Evolutionary conservation across 75 land plant species (phyloP).

Genomic region (Cunninghamia lanceolata): DNA sequence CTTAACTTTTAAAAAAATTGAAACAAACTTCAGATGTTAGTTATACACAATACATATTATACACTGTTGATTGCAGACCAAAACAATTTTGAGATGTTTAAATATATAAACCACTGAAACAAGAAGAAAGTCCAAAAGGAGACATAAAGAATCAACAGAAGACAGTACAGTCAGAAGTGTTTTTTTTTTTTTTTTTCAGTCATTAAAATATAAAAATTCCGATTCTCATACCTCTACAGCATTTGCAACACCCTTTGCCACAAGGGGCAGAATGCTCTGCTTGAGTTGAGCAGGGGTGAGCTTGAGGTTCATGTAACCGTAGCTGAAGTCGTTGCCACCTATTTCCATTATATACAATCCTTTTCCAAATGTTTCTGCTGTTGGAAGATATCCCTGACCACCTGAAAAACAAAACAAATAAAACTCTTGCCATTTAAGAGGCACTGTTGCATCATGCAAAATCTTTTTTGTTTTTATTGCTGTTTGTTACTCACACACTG

Average conservation of each 20-base stretch:
- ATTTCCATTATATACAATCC: slow-evolving; percentile 24
- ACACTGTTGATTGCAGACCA: too few relatives aligned
- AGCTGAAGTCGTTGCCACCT: slow-evolving; percentile 29
- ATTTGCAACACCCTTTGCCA: slow-evolving; percentile 7
- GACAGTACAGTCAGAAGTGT: too few relatives aligned
- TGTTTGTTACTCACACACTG: not conserved
- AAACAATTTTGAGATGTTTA: too few relatives aligned
- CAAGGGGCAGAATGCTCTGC: not conserved
- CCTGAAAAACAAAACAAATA: not conserved
- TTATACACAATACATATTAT: too few relatives aligned
- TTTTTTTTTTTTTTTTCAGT: too few relatives aligned
- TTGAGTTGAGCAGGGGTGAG: slow-evolving; percentile 16
- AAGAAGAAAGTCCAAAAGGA: too few relatives aligned
- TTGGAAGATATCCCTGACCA: slow-evolving; percentile 8
- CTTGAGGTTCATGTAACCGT: slow-evolving; percentile 22
- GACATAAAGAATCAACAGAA: too few relatives aligned
- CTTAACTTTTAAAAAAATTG: too few relatives aligned
- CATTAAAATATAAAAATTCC: too few relatives aligned
- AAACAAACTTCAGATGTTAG: too few relatives aligned
- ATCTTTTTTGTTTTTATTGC: not conserved
- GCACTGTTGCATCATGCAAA: too few relatives aligned
- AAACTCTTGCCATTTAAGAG: not conserved
- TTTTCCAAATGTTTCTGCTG: slow-evolving; percentile 8
- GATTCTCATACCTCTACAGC: slow-evolving; percentile 14
- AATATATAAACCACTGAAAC: too few relatives aligned